A percentile compares a stretch with the other conserved stretches of the same genome.
Conservation (phyloP, 176 grass and related monocot genomes). For the Avena eriantha region DNA sequence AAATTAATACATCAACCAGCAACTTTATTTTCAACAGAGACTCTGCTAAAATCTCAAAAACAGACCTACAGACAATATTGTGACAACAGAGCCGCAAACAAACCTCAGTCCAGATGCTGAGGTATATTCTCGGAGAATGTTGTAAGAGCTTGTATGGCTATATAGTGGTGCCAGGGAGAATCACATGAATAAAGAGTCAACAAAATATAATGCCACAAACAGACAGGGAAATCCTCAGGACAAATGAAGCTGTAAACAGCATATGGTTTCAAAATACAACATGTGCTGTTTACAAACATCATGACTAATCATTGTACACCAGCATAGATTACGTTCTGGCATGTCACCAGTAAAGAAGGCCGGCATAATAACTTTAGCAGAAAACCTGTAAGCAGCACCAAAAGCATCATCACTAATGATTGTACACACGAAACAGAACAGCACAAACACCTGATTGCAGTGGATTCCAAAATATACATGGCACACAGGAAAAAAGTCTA, state of each 20-base stretch:
- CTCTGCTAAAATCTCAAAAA: not conserved
- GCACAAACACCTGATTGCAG: not conserved
- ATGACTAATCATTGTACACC: too few species aligned
- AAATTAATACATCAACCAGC: not conserved
- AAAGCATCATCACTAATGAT: not conserved
- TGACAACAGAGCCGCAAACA: not conserved
- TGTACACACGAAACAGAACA: conserved; percentile 3
- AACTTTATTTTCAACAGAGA: not conserved
- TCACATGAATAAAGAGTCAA: not conserved
- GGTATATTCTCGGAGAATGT: not conserved
- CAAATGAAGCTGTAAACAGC: not conserved
- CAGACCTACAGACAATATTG: not conserved
- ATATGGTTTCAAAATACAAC: not conserved
- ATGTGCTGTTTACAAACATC: not conserved
- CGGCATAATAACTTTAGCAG: not conserved
- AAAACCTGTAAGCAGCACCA: conserved; percentile 8
- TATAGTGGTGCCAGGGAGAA: too few species aligned
- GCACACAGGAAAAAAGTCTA: not conserved
- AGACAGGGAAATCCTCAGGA: not conserved
- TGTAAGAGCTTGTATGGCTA: not conserved
- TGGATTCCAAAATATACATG: conserved; percentile 42
- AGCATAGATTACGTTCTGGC: not conserved
- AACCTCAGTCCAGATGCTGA: not conserved
- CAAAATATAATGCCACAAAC: not conserved
- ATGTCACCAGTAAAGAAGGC: not conserved